Percentiles rank a stretch among this genome's conserved stretches.
Evolutionary conservation across 2,329 filamentous ascomycete genomes (phyloP).

Genomic region (Albifimbria verrucaria): DNA sequence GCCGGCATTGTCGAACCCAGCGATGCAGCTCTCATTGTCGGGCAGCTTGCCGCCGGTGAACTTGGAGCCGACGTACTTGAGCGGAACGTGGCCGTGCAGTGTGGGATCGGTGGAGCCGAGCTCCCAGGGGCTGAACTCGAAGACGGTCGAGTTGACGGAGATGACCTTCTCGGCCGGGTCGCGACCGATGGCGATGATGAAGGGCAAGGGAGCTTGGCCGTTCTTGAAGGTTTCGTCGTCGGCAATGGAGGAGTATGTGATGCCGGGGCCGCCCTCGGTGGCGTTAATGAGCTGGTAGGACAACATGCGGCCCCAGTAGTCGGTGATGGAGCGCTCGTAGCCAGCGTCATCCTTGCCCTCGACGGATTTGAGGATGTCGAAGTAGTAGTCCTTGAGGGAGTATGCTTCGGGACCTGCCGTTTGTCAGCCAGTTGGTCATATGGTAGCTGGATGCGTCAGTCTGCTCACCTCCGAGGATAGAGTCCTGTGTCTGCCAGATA

Average conservation of each 20-base stretch:
- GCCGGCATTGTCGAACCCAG: slow-evolving; percentile 74
- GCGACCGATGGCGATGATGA: slow-evolving; percentile 47
- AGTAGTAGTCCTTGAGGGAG: slow-evolving; percentile 37
- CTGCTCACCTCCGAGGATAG: slow-evolving; percentile 33
- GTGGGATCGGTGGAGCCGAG: slow-evolving; percentile 62
- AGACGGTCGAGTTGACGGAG: slow-evolving; percentile 56
- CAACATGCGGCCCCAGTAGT: slow-evolving; percentile 87
- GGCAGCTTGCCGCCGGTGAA: slow-evolving; percentile 47
- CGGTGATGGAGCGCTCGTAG: slow-evolving; percentile 67
- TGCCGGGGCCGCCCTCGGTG: slow-evolving; percentile 67
- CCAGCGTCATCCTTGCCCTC: slow-evolving; percentile 35
- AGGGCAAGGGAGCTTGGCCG: slow-evolving; percentile 44
- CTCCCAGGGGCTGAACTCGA: slow-evolving; percentile 65
- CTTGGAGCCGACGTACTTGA: slow-evolving; percentile 57
- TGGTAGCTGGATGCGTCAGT: background rate
- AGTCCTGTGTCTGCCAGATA: slow-evolving; percentile 39
- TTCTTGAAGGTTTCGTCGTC: slow-evolving; percentile 38
- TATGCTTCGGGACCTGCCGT: slow-evolving; percentile 30
- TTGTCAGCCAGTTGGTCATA: background rate
- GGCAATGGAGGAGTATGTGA: slow-evolving; percentile 74
- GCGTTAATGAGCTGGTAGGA: slow-evolving; percentile 82
- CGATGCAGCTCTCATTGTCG: slow-evolving; percentile 43
- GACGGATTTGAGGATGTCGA: slow-evolving; percentile 30
- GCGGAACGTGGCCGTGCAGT: slow-evolving; percentile 57
- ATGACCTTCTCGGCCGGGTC: slow-evolving; percentile 40